phyloP scores from a whole-genome alignment of 1,284 basidiomycete species.

The Microstroma glucosiphilum region DNA sequence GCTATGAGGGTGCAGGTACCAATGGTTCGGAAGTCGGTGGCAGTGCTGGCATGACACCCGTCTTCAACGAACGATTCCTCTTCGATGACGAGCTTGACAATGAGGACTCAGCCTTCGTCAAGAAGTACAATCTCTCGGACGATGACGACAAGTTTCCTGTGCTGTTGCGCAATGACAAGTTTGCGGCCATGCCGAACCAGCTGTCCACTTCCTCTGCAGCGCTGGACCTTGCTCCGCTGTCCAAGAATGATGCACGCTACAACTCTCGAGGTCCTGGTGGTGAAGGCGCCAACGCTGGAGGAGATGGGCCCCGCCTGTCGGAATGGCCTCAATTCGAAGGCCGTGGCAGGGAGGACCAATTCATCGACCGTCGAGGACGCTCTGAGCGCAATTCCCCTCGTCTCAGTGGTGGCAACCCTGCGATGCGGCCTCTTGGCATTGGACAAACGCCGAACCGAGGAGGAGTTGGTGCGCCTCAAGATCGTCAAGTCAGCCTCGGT shows the following conservation, averaged over 20 bases:
- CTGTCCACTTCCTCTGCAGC: conserved; percentile 85
- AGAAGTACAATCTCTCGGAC: conserved; percentile 47
- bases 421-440: no score
- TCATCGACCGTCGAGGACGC: conserved; percentile 11
- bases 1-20: conserved; percentile 12
- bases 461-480: no score
- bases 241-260: conserved; percentile 68
- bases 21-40: conserved; percentile 10
- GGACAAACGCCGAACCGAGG: no score
- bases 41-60: conserved; percentile 28
- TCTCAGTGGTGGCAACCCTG: conserved; percentile 8
- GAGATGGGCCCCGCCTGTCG: conserved; percentile 65
- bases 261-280: conserved; percentile 51
- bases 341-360: conserved; percentile 47
- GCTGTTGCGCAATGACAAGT: conserved; percentile 52
- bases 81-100: conserved; percentile 45
- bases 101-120: conserved; percentile 48
- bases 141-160: conserved; percentile 60
- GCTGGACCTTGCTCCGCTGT: conserved; percentile 80
- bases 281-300: conserved; percentile 57
- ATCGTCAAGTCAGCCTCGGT: not conserved
- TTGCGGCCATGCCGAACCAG: conserved; percentile 60
- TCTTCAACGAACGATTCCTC: conserved; percentile 45
- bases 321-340: conserved; percentile 87
- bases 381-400: conserved; percentile 17